Conservation (phyloP, 768 basidiomycete species). For the Floccularia luteovirens region DNA sequence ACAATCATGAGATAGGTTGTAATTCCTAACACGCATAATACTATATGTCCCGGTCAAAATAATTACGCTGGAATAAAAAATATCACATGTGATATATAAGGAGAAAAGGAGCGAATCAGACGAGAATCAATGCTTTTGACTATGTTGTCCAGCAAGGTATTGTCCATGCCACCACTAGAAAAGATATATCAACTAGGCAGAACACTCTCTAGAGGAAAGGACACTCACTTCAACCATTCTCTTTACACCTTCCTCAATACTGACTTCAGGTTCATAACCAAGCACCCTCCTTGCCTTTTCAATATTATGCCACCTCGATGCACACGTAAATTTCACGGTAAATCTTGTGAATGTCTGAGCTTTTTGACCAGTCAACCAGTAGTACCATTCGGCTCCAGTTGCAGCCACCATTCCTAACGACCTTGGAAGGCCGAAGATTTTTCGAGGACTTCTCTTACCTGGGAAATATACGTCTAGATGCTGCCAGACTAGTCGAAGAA, state of each 20-base stretch:
- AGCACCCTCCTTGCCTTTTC: slow-evolving; percentile 88
- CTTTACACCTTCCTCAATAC: slow-evolving; percentile 82
- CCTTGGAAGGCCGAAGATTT: slow-evolving; percentile 44
- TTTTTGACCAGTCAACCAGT: slow-evolving; percentile 66
- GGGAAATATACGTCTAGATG: slow-evolving; percentile 55
- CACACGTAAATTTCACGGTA: slow-evolving; percentile 75
- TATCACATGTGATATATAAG: not conserved
- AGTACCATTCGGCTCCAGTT: slow-evolving; percentile 63
- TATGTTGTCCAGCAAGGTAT: slow-evolving; percentile 28
- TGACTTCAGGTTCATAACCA: slow-evolving; percentile 89
- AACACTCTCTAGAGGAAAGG: not conserved
- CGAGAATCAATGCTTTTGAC: slow-evolving; percentile 24
- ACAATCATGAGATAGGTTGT: no score
- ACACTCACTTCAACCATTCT: slow-evolving; percentile 63
- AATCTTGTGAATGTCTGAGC: slow-evolving; percentile 83
- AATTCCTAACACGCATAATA: no score
- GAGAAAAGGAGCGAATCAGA: not conserved
- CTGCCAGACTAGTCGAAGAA: slow-evolving; percentile 75
- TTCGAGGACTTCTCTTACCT: slow-evolving; percentile 34
- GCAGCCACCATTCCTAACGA: slow-evolving; percentile 66
- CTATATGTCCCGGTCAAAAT: no score
- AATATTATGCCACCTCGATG: slow-evolving; percentile 84
- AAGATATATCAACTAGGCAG: not conserved
- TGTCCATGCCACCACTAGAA: slow-evolving; percentile 41
- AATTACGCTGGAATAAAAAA: not conserved